Evolutionary conservation across 2,329 filamentous ascomycete species (phyloP).

Genomic region (Coniochaeta hoffmannii): DNA sequence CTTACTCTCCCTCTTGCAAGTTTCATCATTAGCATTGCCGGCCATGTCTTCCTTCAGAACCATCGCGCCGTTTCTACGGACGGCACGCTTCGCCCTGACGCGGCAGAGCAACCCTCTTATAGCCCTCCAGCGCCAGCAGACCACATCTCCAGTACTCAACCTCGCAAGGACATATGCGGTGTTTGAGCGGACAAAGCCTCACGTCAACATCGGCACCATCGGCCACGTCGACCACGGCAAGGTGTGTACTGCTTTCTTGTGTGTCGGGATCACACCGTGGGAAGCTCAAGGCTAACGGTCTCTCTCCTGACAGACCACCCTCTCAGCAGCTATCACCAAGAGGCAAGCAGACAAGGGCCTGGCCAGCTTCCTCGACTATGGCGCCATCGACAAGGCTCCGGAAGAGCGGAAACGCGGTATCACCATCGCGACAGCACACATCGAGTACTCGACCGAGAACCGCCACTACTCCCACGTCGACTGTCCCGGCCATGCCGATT

Average conservation of each 20-base stretch:
- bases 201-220: constrained; percentile 85
- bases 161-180: constrained; percentile 58
- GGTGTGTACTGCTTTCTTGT: constrained; percentile 41
- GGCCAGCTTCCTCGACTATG: constrained; percentile 94
- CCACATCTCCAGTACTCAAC: constrained; percentile 57
- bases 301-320: constrained; percentile 65
- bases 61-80: constrained; percentile 71
- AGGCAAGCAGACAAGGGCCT: constrained; percentile 90
- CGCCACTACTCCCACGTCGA: constrained; percentile 99
- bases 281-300: constrained; percentile 8
- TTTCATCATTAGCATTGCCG: constrained; percentile 6
- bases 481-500: constrained; percentile 99
- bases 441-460: constrained; percentile 91
- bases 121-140: constrained; percentile 69
- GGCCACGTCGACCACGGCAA: constrained; percentile 99
- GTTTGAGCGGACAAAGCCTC: constrained; percentile 88
- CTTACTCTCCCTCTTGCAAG: constrained; percentile 9
- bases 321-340: constrained; percentile 98
- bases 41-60: constrained; percentile 76
- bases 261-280: not conserved
- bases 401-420: constrained; percentile 99
- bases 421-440: constrained; percentile 96
- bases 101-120: constrained; percentile 58
- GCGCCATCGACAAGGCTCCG: constrained; percentile 95
- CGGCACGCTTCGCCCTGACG: constrained; percentile 67